Conservation (phyloP, 495 filamentous ascomycete species). For the Aspergillus steynii region DNA sequence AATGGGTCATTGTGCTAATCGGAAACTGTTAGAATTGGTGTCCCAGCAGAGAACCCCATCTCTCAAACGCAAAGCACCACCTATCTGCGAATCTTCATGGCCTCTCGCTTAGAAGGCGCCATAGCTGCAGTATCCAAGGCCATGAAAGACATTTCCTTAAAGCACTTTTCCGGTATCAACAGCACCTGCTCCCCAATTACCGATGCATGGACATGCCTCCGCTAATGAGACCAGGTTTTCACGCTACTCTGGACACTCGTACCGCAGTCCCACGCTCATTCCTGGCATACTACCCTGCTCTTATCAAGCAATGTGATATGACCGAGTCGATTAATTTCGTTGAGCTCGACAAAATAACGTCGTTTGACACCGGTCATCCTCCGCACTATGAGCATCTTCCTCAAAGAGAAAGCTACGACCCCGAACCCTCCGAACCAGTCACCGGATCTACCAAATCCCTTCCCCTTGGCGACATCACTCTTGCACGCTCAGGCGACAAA, state of each 20-base stretch:
- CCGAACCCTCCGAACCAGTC: constrained; percentile 2
- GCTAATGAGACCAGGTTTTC: constrained; percentile 23
- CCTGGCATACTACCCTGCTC: constrained; percentile 36
- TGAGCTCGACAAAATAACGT: constrained; percentile 3
- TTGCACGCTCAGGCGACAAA: constrained; percentile 52
- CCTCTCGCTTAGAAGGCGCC: constrained; percentile 10
- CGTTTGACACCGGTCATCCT: constrained; percentile 21
- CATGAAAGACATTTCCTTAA: constrained; percentile 27
- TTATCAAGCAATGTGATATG: constrained; percentile 25
- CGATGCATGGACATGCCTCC: too few species aligned
- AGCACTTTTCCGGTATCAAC: constrained; percentile 33
- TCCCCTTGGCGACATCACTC: constrained; percentile 38
- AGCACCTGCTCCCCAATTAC: too few species aligned
- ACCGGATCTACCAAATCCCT: constrained; percentile 21
- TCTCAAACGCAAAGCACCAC: constrained; percentile 30
- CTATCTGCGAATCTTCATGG: constrained; percentile 32
- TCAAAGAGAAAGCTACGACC: constrained; percentile 24
- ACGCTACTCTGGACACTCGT: constrained; percentile 28
- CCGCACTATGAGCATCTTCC: constrained; percentile 14
- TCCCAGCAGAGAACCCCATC: constrained; percentile 22
- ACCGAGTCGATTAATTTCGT: constrained; percentile 26
- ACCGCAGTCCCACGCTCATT: constrained; percentile 31
- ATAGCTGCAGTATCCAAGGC: constrained; percentile 21
- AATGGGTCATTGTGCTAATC: neutral
- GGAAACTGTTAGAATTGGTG: constrained; percentile 22